phyloP scores from a whole-genome alignment of 2,329 filamentous ascomycete species.

The Hymenotorrendiella dingleyae region DNA sequence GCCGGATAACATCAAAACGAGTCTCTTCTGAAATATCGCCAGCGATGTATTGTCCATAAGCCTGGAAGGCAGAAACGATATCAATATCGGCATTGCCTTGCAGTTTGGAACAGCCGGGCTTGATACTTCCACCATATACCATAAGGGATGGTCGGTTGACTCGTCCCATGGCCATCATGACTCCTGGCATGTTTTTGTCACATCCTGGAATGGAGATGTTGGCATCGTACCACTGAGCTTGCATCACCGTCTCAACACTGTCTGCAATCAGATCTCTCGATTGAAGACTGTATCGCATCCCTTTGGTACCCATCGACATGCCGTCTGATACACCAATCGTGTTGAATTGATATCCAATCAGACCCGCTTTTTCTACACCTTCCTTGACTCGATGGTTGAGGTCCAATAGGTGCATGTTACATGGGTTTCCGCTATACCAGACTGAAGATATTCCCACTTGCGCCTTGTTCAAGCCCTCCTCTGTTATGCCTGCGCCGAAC shows the following conservation, averaged over 20 bases:
- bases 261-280: conserved; percentile 96
- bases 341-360: conserved; percentile 97
- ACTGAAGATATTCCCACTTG: conserved; percentile 97
- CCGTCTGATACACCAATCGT: conserved; percentile 96
- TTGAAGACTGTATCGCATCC: conserved; percentile 94
- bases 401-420: conserved; percentile 97
- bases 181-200: conserved; percentile 99
- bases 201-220: conserved; percentile 96
- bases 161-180: conserved; percentile 87
- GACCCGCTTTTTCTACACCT: conserved; percentile 66
- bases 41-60: conserved; percentile 89
- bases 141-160: conserved; percentile 93
- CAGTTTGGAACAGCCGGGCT: conserved; percentile 75
- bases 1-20: conserved; percentile 88
- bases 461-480: conserved; percentile 88
- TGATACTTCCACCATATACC: conserved; percentile 95
- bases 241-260: conserved; percentile 98
- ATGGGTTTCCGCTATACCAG: conserved; percentile 97
- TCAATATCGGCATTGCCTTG: conserved; percentile 75
- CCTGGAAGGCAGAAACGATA: conserved; percentile 96
- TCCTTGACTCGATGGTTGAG: conserved; percentile 51
- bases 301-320: conserved; percentile 96
- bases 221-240: conserved; percentile 96
- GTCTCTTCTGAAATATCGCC: conserved; percentile 87
- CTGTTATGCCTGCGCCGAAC: conserved; percentile 84